Evolutionary conservation across 805 yeast species (phyloP), one percentile per base, ranked within the genome.

Genomic region (Myxozyma mucilagina): DNA sequence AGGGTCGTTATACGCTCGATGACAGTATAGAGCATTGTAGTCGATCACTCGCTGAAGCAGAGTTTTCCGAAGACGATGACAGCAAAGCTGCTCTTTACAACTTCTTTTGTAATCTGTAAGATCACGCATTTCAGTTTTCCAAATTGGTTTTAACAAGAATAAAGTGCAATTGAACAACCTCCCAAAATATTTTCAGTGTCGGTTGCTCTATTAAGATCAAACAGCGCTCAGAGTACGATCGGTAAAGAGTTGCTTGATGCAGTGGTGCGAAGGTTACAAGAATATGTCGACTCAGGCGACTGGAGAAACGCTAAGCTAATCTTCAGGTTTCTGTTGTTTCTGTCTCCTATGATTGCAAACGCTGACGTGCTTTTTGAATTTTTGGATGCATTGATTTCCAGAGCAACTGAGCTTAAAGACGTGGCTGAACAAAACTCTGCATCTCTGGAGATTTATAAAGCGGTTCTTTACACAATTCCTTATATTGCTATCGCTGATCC

Each of bases 181-280:
- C 96, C 92, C 65, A 94, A 92, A 72, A 82, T 87, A 61, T 84
- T 86, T 13, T 82, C 86, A n/a, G 74, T 93, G 59, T 82, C 90
- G 32, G 84, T 86, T 8, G 78, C 90, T 66, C 75, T 91, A 4
- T 80, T 86, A 69, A 77, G 85, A 24, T 84, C 89, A 50, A 86
- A 87, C 74, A 78, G 87, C 29, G 80, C 81, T 60, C 84, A 84
- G 72, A 80, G 82, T 39, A 76, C 82, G 42, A 85, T 89, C 47
- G 93, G 96, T 53, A 83, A 84, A 66, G 82, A 82, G 53, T 82
- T 89, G 11, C 74, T 90, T 29, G 91, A 87, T 65, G 87, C 76
- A 74, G 79, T 90, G 65, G 91, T 87, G 66, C 80, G 81, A 31
- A 82, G 83, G 69, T 77, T 86, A 16, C 89, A 88, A 68, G 78